phyloP scores from a whole-genome alignment of 2,329 filamentous ascomycete genomes.

The Alternaria sp. region DNA sequence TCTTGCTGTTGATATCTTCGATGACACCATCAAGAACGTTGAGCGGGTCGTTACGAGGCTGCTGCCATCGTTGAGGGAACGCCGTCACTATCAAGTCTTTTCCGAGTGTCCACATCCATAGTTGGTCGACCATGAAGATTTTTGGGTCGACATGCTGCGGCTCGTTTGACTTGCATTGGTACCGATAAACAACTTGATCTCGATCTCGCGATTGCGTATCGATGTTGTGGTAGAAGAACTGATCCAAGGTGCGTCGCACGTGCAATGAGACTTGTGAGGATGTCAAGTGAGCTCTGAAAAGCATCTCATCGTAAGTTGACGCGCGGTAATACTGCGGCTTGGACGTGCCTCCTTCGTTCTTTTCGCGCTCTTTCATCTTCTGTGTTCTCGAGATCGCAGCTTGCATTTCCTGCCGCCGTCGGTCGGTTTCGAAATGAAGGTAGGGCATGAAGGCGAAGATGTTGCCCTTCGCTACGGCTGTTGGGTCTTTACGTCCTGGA shows the following conservation, averaged over 20 bases:
- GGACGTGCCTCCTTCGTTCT: slow-evolving; percentile 20
- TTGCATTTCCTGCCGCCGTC: slow-evolving; percentile 65
- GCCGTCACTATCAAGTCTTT: slow-evolving; percentile 68
- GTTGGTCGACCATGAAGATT: slow-evolving; percentile 74
- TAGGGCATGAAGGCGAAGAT: slow-evolving; percentile 68
- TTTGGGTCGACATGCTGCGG: slow-evolving; percentile 60
- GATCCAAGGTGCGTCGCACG: slow-evolving; percentile 69
- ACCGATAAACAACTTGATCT: slow-evolving; percentile 72
- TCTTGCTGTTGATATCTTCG: slow-evolving; percentile 72
- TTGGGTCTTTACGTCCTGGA: slow-evolving; percentile 46
- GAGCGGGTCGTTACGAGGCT: slow-evolving; percentile 69
- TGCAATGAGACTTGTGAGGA: slow-evolving; percentile 61
- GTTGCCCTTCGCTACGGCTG: slow-evolving; percentile 45
- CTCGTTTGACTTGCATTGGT: slow-evolving; percentile 54
- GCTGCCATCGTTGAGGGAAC: slow-evolving; percentile 67
- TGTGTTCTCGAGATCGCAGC: slow-evolving; percentile 58
- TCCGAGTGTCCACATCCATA: slow-evolving; percentile 72
- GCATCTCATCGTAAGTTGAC: slow-evolving; percentile 55
- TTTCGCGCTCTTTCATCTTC: slow-evolving; percentile 30
- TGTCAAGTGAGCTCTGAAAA: slow-evolving; percentile 60
- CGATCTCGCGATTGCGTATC: slow-evolving; percentile 67
- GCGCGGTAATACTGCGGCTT: slow-evolving; percentile 35
- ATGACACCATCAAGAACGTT: slow-evolving; percentile 71
- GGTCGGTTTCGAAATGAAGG: slow-evolving; percentile 70
- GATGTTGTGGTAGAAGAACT: slow-evolving; percentile 72